These are phyloP conservation scores for Sherardia arvensis DNA, from an alignment of 257 asterid genomes.

Conservation along the genomic window DNA sequence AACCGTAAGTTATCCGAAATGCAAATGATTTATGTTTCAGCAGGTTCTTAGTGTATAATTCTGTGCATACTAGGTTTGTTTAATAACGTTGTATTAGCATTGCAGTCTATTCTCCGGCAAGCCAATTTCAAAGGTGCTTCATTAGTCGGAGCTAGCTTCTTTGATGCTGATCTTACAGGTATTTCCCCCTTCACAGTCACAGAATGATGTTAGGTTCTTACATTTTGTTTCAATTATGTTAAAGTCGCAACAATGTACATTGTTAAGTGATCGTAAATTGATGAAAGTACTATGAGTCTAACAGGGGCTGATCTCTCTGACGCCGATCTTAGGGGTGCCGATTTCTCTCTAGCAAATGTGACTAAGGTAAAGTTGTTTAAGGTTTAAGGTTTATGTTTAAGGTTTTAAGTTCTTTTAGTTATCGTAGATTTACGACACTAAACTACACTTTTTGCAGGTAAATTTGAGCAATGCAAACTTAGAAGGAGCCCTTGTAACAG, in stretches of 20 bases:
- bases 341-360: slow-evolving; percentile 85
- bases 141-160: slow-evolving; percentile 90
- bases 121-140: slow-evolving; percentile 92
- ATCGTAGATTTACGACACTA: neutral
- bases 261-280: neutral
- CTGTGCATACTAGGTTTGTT: neutral
- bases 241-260: too few species aligned
- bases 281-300: neutral
- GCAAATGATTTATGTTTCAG: neutral
- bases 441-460: slow-evolving; percentile 31
- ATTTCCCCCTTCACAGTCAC: neutral
- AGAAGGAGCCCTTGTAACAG: slow-evolving; percentile 91
- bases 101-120: slow-evolving; percentile 88
- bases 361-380: slow-evolving; percentile 47
- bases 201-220: too few species aligned
- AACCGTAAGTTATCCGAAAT: slow-evolving; percentile 31
- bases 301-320: slow-evolving; percentile 96
- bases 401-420: neutral
- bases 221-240: too few species aligned
- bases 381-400: neutral
- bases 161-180: slow-evolving; percentile 98
- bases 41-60: neutral
- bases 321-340: slow-evolving; percentile 95
- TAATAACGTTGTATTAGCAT: neutral
- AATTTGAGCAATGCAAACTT: slow-evolving; percentile 86